Evolutionary conservation across 1,284 basidiomycete species (phyloP).

Genomic region (Lignosus rhinocerotis): DNA sequence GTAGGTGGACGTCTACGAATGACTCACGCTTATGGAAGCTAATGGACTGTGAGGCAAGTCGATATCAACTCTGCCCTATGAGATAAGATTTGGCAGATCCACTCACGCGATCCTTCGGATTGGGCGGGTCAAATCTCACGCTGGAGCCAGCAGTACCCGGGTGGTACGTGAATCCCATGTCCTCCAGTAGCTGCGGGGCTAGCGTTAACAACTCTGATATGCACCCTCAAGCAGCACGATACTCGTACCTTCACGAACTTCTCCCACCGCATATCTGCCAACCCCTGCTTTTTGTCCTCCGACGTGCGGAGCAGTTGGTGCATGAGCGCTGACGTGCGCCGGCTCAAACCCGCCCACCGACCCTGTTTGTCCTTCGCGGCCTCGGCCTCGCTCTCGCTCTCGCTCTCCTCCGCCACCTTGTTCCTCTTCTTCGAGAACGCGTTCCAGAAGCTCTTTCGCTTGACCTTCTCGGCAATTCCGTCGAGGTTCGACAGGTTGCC

Average conservation of each 20-base stretch:
- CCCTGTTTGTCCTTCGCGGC: conserved; percentile 38
- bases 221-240: neutral
- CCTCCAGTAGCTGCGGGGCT: conserved; percentile 61
- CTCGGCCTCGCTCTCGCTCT: conserved; percentile 37
- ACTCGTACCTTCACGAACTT: conserved; percentile 52
- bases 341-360: conserved; percentile 57
- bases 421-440: conserved; percentile 42
- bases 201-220: neutral
- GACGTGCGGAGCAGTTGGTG: conserved; percentile 61
- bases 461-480: conserved; percentile 42
- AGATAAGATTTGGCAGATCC: conserved; percentile 1
- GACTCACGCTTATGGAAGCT: conserved; percentile 73
- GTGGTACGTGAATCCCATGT: conserved; percentile 74
- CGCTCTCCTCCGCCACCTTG: conserved; percentile 35
- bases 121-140: conserved; percentile 76
- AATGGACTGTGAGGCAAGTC: conserved; percentile 52
- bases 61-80: neutral
- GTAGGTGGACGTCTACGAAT: neutral
- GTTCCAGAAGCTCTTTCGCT: conserved; percentile 50
- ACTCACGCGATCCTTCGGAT: conserved; percentile 54
- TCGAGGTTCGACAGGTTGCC: conserved; percentile 51
- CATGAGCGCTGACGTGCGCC: conserved; percentile 60
- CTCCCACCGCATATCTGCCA: conserved; percentile 73
- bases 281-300: conserved; percentile 56
- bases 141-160: conserved; percentile 78